A percentile compares a stretch with the other conserved stretches of the same genome.
Conservation (phyloP, 148 eudicot species). For the Agrostemma githago region DNA sequence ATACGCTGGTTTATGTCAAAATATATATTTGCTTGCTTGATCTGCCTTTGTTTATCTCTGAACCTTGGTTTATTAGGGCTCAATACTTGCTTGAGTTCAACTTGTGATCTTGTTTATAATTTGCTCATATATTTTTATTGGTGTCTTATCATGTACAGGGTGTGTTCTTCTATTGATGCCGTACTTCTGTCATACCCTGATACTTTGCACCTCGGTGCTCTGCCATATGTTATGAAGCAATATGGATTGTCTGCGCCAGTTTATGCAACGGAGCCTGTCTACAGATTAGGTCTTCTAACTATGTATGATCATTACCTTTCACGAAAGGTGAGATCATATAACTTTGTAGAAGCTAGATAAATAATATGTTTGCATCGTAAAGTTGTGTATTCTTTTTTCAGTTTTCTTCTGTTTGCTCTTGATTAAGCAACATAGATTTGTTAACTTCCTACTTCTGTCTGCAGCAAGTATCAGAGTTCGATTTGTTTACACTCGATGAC, state of each 20-base stretch:
- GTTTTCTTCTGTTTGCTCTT: neutral
- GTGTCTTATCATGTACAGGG: slow-evolving; percentile 43
- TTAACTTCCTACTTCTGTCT: slow-evolving; percentile 24
- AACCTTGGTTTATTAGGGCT: neutral
- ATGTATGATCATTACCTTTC: slow-evolving; percentile 96
- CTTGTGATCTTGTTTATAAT: neutral
- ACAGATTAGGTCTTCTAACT: slow-evolving; percentile 77
- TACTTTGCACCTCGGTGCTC: slow-evolving; percentile 86
- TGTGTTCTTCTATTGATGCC: slow-evolving; percentile 83
- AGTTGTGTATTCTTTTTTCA: neutral
- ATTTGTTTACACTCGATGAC: slow-evolving; percentile 91
- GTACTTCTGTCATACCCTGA: slow-evolving; percentile 85
- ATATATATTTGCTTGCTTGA: neutral
- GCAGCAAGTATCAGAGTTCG: slow-evolving; percentile 99
- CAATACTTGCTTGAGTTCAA: neutral
- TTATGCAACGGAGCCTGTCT: slow-evolving; percentile 89
- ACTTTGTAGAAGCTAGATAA: neutral
- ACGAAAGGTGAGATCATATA: slow-evolving; percentile 59
- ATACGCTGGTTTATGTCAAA: too few species aligned
- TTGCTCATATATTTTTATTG: neutral
- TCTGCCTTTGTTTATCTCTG: neutral
- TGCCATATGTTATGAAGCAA: slow-evolving; percentile 90
- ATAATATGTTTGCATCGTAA: neutral
- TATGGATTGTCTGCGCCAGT: slow-evolving; percentile 72
- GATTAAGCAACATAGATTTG: neutral